Percentiles rank a stretch among this genome's conserved stretches.
phyloP scores from a whole-genome alignment of 2,329 filamentous ascomycete genomes.

The Botryotinia convoluta region DNA sequence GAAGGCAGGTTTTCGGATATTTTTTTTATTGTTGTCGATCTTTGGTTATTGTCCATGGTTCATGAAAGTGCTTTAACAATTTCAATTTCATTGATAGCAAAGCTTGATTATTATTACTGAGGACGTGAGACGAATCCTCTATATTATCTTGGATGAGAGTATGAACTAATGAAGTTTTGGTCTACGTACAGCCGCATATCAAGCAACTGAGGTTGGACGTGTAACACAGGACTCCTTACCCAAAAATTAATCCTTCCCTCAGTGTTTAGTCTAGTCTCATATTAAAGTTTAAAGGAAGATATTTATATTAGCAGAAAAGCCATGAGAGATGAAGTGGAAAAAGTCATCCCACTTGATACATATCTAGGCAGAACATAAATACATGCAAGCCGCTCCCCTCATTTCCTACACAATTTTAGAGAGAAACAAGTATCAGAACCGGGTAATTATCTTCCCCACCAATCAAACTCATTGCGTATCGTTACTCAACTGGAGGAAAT shows the following conservation, averaged over 20 bases:
- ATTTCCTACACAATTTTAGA: not conserved
- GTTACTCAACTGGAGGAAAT: not conserved
- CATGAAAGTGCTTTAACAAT: not conserved
- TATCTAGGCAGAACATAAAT: not conserved
- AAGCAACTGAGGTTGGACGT: not conserved
- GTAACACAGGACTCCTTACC: not conserved
- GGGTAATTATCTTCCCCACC: accelerated
- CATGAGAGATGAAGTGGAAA: not conserved
- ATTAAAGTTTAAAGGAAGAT: not conserved
- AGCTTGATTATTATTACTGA: too few species aligned
- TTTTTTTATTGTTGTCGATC: not conserved
- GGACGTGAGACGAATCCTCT: not conserved
- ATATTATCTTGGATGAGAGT: not conserved
- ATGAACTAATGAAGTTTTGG: not conserved
- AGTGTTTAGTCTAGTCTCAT: not conserved
- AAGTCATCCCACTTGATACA: accelerated
- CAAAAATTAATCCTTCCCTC: accelerated
- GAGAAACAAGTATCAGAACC: not conserved
- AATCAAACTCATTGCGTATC: not conserved
- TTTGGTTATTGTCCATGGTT: not conserved
- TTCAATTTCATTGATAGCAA: too few species aligned
- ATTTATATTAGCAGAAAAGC: not conserved
- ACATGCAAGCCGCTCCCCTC: not conserved
- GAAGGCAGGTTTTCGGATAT: not conserved
- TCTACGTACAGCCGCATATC: not conserved